phyloP scores from a whole-genome alignment of 2,329 filamentous ascomycete genomes.

The Furcasterigmium furcatum region DNA sequence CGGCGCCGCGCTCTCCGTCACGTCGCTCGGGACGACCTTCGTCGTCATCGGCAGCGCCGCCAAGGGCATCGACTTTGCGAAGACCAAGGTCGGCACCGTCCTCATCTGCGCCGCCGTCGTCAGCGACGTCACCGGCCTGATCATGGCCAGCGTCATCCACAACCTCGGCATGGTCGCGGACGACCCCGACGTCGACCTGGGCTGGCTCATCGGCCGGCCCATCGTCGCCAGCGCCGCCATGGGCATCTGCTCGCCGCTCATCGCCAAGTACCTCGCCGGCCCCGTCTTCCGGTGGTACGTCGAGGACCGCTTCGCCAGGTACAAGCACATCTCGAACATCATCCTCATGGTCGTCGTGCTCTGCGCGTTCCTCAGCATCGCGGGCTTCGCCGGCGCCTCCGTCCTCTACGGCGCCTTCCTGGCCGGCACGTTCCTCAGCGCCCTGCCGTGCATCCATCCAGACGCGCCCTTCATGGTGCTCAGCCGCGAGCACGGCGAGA shows the following conservation, averaged over 20 bases:
- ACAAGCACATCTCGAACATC: slow-evolving; percentile 19
- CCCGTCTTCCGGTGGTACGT: slow-evolving; percentile 27
- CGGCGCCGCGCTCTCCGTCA: slow-evolving; percentile 26
- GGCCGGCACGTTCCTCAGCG: slow-evolving; percentile 32
- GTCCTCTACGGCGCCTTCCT: slow-evolving; percentile 34
- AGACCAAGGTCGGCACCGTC: slow-evolving; percentile 38
- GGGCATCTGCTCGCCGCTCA: slow-evolving; percentile 25
- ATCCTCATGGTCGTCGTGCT: slow-evolving; percentile 29
- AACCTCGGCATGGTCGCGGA: slow-evolving; percentile 15
- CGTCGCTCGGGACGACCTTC: slow-evolving; percentile 29
- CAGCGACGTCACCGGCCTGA: slow-evolving; percentile 40
- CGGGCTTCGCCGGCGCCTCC: slow-evolving; percentile 30
- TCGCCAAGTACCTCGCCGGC: slow-evolving; percentile 33
- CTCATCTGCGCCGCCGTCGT: slow-evolving; percentile 43
- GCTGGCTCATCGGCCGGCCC: slow-evolving; percentile 31
- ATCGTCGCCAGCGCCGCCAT: slow-evolving; percentile 32
- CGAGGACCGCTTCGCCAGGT: slow-evolving; percentile 26
- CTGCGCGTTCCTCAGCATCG: slow-evolving; percentile 21
- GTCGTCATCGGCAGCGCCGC: slow-evolving; percentile 24
- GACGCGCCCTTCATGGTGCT: slow-evolving; percentile 28
- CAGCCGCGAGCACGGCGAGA: slow-evolving; percentile 26
- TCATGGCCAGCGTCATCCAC: slow-evolving; percentile 29
- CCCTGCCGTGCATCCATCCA: slow-evolving; percentile 28
- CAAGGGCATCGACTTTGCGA: slow-evolving; percentile 31
- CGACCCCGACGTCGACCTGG: slow-evolving; percentile 20